These are phyloP conservation scores for Kingdonia uniflora DNA, from an alignment of 164 flowering plant genomes.

Conservation along the genomic window DNA sequence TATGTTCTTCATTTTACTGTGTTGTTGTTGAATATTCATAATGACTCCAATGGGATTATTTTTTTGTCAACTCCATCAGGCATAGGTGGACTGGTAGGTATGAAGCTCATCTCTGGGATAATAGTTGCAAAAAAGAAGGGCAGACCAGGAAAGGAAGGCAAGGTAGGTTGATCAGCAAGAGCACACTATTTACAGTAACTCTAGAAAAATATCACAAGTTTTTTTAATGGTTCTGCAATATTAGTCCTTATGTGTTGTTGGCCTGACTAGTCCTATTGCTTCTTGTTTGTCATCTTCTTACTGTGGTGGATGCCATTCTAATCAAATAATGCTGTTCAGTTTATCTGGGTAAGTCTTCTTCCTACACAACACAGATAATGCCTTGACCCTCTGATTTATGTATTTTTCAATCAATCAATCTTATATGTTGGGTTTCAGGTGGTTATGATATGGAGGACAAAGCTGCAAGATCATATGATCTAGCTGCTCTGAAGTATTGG, in stretches of 20 bases:
- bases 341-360: constrained; percentile 49
- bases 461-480: constrained; percentile 90
- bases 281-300: constrained; percentile 22
- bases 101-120: constrained; percentile 94
- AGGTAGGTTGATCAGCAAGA: constrained; percentile 52
- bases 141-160: constrained; percentile 94
- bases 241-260: constrained; percentile 14
- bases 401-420: not conserved
- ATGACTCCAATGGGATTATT: not conserved
- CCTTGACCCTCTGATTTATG: not conserved
- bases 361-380: not conserved
- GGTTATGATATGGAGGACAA: constrained; percentile 94
- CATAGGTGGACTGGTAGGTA: constrained; percentile 96
- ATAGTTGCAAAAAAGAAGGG: constrained; percentile 91
- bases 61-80: constrained; percentile 22
- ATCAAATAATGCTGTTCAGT: constrained; percentile 33
- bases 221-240: constrained; percentile 8
- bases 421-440: constrained; percentile 26
- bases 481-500: constrained; percentile 91
- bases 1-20: not conserved
- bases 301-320: constrained; percentile 19
- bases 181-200: not conserved
- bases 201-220: constrained; percentile 13
- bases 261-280: constrained; percentile 19
- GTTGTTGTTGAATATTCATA: not conserved